Base-by-base conservation (phyloP, 2,329 filamentous ascomycete genomes). In the Sporothrix variecibatus region DNA sequence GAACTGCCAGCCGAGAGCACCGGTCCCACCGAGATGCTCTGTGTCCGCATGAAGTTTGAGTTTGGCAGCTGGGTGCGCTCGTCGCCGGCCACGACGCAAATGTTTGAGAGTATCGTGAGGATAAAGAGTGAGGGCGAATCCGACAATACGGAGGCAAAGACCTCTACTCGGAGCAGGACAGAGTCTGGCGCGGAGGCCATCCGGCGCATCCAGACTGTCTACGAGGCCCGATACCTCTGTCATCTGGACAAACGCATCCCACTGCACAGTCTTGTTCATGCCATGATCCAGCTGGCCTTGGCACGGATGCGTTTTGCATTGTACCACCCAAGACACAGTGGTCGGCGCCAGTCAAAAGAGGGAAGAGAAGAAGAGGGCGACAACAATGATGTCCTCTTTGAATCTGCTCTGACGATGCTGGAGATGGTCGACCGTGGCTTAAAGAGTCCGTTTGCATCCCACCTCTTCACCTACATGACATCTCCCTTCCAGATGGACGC, bases 1-100 rank as follows among this genome's bases (percentile, higher is more conserved):
- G 85, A 87, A 73, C 85, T 86, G 0, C 79, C 89, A 1, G 82
- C 84, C 56, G 82, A 86, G 15, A 85, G 85, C 23, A 86, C 89
- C 1, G 87, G 87, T 0, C 87, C 88, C 2, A 90, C 88, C 0
- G 88, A 90, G 75, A 90, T 90, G 88, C 20, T 65, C 2, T 65
- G 60, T 31, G 60, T 65, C 15, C 60, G 31, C 12, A 86, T 87
- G 0, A 89, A 89, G 75, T 85, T 85, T 75, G 77, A 90, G 43
- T 80, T 89, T 12, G 81, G 83, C 5, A 86, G 85, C 80, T 85
- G 86, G 68, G 82, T 90, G 3, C 84, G 84, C 60, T 83, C 83
- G 49, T 86, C 88, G 74, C 82, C 89, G 73, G 80, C 86, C 23
- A 84, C 86, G 12, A 83, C 81, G 0, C 84, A 85, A 1, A 84